Percentiles rank a stretch among this genome's conserved stretches.
These are phyloP conservation scores for Pisolithus albus DNA, from an alignment of 768 basidiomycete genomes.

Conservation along the genomic window DNA sequence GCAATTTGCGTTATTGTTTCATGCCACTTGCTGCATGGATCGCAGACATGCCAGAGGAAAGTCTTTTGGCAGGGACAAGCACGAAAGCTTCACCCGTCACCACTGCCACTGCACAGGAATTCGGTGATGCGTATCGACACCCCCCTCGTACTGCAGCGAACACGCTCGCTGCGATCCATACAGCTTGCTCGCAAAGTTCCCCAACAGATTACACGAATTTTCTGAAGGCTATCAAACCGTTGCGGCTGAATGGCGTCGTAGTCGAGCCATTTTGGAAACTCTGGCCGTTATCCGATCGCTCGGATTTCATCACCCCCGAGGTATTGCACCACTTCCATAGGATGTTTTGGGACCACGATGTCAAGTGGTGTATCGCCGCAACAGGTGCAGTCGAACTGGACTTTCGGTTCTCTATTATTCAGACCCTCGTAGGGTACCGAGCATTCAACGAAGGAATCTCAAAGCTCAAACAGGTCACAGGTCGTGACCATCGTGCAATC, in stretches of 20 bases:
- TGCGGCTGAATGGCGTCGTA: conserved; percentile 6
- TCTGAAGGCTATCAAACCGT: neutral
- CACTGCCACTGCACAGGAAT: too few relatives aligned
- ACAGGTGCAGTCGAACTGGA: conserved; percentile 29
- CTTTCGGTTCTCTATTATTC: conserved; percentile 30
- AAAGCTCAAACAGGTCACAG: conserved; percentile 34
- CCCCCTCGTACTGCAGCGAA: too few relatives aligned
- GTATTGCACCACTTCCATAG: too few relatives aligned
- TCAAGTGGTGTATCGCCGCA: conserved; percentile 24
- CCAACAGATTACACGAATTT: neutral
- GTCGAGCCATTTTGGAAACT: conserved; percentile 30
- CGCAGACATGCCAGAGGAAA: too few relatives aligned
- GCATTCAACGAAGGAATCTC: conserved; percentile 35
- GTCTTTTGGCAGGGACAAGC: too few relatives aligned
- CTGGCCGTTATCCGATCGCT: conserved; percentile 29
- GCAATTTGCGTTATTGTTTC: conserved; percentile 7
- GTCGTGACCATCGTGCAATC: conserved; percentile 12
- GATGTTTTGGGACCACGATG: too few relatives aligned
- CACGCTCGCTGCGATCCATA: too few relatives aligned
- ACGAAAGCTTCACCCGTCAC: too few relatives aligned
- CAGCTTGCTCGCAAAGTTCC: too few relatives aligned
- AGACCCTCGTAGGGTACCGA: conserved; percentile 28
- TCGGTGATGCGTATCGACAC: too few relatives aligned
- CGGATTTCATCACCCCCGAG: conserved; percentile 28
- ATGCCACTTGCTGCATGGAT: too few relatives aligned